These are phyloP conservation scores for Ceriops zippeliana DNA, from an alignment of 345 rosid genomes.

Conservation along the genomic window DNA sequence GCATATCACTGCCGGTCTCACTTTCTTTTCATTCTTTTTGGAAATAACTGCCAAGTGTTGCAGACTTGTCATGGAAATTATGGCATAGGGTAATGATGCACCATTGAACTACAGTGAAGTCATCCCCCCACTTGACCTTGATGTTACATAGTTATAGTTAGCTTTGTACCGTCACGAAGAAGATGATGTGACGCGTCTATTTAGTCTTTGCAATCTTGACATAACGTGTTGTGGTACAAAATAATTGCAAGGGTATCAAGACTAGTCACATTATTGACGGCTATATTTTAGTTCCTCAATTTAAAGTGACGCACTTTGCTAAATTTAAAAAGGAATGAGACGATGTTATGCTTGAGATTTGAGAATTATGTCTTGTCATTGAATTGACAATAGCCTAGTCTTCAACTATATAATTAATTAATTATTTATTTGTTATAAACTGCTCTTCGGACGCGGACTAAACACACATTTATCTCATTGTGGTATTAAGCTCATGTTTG, in stretches of 20 bases:
- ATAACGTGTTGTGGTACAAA: background rate
- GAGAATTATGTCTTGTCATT: too few species aligned
- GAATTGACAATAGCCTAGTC: too few species aligned
- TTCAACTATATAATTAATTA: too few species aligned
- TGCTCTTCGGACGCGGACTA: too few species aligned
- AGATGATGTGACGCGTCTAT: background rate
- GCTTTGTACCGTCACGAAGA: background rate
- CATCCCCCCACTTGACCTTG: background rate
- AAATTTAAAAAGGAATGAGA: too few species aligned
- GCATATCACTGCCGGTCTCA: conserved; percentile 18
- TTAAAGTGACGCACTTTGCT: too few species aligned
- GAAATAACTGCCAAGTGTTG: conserved; percentile 12
- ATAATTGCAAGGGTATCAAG: background rate
- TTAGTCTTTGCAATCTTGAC: conserved; percentile 4
- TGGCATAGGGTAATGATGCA: background rate
- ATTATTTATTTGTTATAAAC: too few species aligned
- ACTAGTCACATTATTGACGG: too few species aligned
- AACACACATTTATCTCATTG: too few species aligned
- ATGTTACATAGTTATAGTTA: background rate
- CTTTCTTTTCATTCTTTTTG: background rate
- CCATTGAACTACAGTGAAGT: background rate
- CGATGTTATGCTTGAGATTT: too few species aligned
- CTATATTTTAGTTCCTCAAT: too few species aligned
- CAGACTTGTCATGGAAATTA: background rate
- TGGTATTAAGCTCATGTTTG: too few species aligned